Conservation (phyloP, 1,139 yeast species). For the Pichia terricola region DNA sequence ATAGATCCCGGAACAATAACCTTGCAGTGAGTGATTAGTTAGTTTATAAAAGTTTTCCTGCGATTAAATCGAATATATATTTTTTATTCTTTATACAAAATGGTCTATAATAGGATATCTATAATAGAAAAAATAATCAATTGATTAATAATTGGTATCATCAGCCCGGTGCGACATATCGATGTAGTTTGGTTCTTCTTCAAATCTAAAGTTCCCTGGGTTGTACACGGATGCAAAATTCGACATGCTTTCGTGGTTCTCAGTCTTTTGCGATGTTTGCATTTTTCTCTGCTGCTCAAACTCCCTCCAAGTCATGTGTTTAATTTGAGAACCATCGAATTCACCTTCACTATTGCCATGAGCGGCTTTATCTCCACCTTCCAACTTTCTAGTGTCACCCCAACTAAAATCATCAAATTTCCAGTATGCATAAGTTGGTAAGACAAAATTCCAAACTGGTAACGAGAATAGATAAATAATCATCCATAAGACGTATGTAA, state of each 20-base stretch:
- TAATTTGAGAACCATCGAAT: constrained; percentile 79
- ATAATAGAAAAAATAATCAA: no score
- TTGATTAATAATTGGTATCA: no score
- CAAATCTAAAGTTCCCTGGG: constrained; percentile 15
- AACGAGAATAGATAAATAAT: constrained; percentile 68
- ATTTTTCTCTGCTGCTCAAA: constrained; percentile 58
- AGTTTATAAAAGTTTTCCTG: no score
- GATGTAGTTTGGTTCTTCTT: constrained; percentile 10
- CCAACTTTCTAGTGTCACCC: constrained; percentile 93
- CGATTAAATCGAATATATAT: no score
- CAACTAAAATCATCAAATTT: constrained; percentile 96
- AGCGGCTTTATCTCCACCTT: constrained; percentile 57
- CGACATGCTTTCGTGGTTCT: not conserved
- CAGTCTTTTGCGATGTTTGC: not conserved
- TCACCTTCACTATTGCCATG: constrained; percentile 71
- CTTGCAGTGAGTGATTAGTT: no score
- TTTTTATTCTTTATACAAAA: no score
- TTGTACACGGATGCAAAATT: constrained; percentile 20
- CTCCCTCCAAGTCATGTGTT: constrained; percentile 91
- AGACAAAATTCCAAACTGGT: constrained; percentile 90
- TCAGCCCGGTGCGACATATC: no score
- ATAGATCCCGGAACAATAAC: no score
- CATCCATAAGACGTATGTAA: constrained; percentile 76
- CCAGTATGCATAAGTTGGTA: constrained; percentile 90
- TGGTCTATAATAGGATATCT: no score